Base-by-base conservation (phyloP, 148 eudicot genomes). In the Euryodendron excelsum region DNA sequence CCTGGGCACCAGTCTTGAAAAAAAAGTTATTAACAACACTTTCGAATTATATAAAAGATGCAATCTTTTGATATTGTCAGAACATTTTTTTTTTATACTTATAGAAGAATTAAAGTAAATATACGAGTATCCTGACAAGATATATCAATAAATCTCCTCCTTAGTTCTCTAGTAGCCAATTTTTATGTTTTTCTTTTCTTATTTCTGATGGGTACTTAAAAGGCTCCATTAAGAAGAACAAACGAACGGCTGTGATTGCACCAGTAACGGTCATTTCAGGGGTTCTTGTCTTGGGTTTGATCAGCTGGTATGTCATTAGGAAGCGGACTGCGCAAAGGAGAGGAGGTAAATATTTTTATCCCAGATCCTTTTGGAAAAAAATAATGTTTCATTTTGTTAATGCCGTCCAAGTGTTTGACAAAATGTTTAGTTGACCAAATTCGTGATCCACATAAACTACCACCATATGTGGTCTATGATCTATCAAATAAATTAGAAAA, bases 211-310 rank as follows among this genome's bases (percentile, higher is more conserved):
- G 68, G 69, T 28, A 4, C 18, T 37, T 37, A 6, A 58, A 36
- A 60, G 72, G 53, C 8, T 63, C 68, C 27, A 41, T 15, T 10
- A 56, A 41, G 2, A 75, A 60, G 11, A 28, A 3, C 50, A 74
- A 75, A 61, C 69, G 68, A 5, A 75, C 39, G 28, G 78, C 55
- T 0, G 65, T 75, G 78, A 75, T 75, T 12, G 78, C 78, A 60
- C 60, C 67, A 31, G 53, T 41, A 41, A 41, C 69, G 7, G 39
- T 27, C 1, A 20, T 41, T 15, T 59, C 39, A 60, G 78, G 36
- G 68, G 25, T 75, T 41, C 25, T 75, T 60, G 55, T 27, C 14
- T 27, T 75, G 55, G 25, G 67, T 18, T 60, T 74, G 15, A 59
- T 59, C 36, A 27, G 55, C 50, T 74, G 53, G 52, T 60, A 2